phyloP scores from a whole-genome alignment of 2,329 filamentous ascomycete species.

The Diaporthe batatas region DNA sequence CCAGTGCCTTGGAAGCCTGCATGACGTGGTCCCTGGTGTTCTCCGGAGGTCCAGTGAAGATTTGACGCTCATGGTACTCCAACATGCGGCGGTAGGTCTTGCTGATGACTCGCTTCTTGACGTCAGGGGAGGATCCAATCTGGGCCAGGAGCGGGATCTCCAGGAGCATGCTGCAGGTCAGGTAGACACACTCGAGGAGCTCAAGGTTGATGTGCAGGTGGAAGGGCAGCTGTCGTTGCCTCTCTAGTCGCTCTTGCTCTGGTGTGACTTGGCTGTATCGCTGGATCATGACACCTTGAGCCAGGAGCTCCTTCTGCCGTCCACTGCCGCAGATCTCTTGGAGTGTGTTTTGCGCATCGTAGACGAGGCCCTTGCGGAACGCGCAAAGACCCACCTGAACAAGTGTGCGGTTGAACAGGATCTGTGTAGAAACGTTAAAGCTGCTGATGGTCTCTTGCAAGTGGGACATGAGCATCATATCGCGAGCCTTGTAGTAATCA shows the following conservation, averaged over 20 bases:
- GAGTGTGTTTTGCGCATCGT: slow-evolving; percentile 96
- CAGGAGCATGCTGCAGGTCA: slow-evolving; percentile 98
- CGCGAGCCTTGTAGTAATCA: slow-evolving; percentile 96
- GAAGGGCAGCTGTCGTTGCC: slow-evolving; percentile 97
- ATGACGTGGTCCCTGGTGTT: slow-evolving; percentile 99
- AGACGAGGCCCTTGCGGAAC: slow-evolving; percentile 96
- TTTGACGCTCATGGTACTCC: slow-evolving; percentile 99
- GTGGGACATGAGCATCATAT: slow-evolving; percentile 99
- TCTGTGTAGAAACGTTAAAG: slow-evolving; percentile 97
- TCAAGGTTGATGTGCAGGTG: slow-evolving; percentile 99
- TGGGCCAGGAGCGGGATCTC: slow-evolving; percentile 98
- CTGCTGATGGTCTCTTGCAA: slow-evolving; percentile 96
- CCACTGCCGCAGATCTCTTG: slow-evolving; percentile 99
- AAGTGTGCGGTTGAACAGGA: slow-evolving; percentile 97
- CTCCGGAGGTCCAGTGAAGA: slow-evolving; percentile 98
- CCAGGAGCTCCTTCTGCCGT: slow-evolving; percentile 96
- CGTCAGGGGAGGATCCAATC: slow-evolving; percentile 94
- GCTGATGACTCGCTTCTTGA: slow-evolving; percentile 98
- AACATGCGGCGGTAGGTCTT: slow-evolving; percentile 99
- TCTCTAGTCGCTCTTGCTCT: slow-evolving; percentile 96
- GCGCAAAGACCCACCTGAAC: slow-evolving; percentile 98
- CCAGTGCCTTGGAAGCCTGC: slow-evolving; percentile 97
- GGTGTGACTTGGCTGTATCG: slow-evolving; percentile 95
- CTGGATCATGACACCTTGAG: slow-evolving; percentile 98
- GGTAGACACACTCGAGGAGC: slow-evolving; percentile 96